These are phyloP conservation scores for Globisporangium uncinulatum DNA, from an alignment of 352 stramenopile species.

Conservation along the genomic window DNA sequence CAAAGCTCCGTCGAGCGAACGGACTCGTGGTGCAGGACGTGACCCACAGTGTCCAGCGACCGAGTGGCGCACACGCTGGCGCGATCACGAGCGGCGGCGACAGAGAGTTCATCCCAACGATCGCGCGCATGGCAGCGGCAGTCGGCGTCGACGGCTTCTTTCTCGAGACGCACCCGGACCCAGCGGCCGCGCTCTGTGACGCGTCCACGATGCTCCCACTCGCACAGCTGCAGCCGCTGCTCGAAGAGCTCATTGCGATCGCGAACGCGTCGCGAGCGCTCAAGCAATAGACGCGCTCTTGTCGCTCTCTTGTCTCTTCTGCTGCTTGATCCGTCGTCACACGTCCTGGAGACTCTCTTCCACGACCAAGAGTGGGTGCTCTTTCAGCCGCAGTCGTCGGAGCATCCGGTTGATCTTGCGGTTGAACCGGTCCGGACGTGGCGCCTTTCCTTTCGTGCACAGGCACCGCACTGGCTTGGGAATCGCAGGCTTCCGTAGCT, in stretches of 20 bases:
- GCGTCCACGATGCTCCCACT: constrained; percentile 71
- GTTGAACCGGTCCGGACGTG: constrained; percentile 62
- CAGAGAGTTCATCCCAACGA: constrained; percentile 80
- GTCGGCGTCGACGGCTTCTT: constrained; percentile 88
- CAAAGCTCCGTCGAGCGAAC: constrained; percentile 51
- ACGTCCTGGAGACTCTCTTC: constrained; percentile 71
- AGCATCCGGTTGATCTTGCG: constrained; percentile 81
- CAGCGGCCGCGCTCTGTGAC: constrained; percentile 54
- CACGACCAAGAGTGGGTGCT: constrained; percentile 59
- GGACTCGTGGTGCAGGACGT: constrained; percentile 83
- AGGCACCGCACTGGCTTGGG: constrained; percentile 41
- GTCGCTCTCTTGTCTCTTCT: not conserved
- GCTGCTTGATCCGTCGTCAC: constrained; percentile 11
- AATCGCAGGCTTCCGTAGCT: constrained; percentile 65
- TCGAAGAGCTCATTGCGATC: constrained; percentile 75
- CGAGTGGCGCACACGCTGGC: constrained; percentile 32
- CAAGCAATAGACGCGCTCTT: not conserved
- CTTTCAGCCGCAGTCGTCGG: constrained; percentile 56
- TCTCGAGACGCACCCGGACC: constrained; percentile 84
- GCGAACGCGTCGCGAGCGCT: constrained; percentile 43
- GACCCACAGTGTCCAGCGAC: constrained; percentile 79
- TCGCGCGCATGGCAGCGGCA: constrained; percentile 76
- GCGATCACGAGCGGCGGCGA: constrained; percentile 58
- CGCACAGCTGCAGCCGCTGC: constrained; percentile 51
- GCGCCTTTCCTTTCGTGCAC: constrained; percentile 31